These are phyloP conservation scores for Hygrocybe coccinea DNA, from an alignment of 768 basidiomycete species.

Conservation along the genomic window DNA sequence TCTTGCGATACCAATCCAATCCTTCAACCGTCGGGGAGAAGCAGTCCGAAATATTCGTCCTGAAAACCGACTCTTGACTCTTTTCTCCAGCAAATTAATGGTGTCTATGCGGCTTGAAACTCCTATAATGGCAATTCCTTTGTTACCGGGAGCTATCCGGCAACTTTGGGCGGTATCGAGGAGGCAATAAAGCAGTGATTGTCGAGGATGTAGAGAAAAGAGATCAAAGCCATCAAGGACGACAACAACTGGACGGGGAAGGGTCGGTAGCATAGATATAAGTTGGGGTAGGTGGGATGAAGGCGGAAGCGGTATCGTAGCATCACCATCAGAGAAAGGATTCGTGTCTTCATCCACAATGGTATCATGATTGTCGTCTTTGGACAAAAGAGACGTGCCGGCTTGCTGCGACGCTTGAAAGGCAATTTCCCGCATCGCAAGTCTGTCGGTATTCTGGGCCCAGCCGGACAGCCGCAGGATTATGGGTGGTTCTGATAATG, in stretches of 20 bases:
- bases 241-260: conserved; percentile 74
- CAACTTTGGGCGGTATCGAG: conserved; percentile 91
- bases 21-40: conserved; percentile 46
- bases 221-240: conserved; percentile 91
- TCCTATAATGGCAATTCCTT: conserved; percentile 82
- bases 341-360: conserved; percentile 40
- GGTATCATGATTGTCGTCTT: conserved; percentile 29
- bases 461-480: conserved; percentile 81
- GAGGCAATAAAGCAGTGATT: conserved; percentile 90
- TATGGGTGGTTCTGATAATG: conserved; percentile 51
- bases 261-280: conserved; percentile 71
- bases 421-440: conserved; percentile 91
- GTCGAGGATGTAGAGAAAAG: conserved; percentile 87
- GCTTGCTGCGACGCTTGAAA: conserved; percentile 77
- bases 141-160: conserved; percentile 50
- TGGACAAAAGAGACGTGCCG: conserved; percentile 48
- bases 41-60: conserved; percentile 80
- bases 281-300: conserved; percentile 68
- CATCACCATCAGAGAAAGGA: conserved; percentile 42
- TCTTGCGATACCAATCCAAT: conserved; percentile 50
- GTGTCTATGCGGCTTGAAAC: conserved; percentile 84
- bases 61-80: conserved; percentile 96
- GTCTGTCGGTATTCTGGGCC: conserved; percentile 76
- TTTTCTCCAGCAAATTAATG: conserved; percentile 85
- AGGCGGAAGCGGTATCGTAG: conserved; percentile 46